Evolutionary conservation across 2,329 filamentous ascomycete species (phyloP).

Genomic region (Monilinia laxa): DNA sequence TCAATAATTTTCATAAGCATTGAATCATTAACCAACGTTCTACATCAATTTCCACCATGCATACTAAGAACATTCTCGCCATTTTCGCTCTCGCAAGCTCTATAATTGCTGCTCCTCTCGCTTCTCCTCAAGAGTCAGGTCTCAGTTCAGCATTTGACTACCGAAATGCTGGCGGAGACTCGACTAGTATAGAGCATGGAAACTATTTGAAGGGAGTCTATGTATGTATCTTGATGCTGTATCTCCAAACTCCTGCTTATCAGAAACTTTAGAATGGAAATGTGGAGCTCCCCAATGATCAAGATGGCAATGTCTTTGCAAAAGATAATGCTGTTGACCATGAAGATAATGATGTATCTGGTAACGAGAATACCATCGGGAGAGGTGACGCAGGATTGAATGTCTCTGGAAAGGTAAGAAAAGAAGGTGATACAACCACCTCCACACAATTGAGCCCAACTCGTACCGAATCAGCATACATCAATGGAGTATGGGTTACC

Average conservation of each 20-base stretch:
- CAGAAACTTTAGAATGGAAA: too few species aligned
- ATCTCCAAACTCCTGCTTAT: too few species aligned
- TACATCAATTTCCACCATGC: not conserved
- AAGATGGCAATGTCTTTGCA: not conserved
- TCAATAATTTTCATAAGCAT: not conserved
- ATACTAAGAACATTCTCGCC: not conserved
- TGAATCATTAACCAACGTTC: not conserved
- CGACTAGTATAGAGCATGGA: not conserved
- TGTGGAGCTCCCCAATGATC: not conserved
- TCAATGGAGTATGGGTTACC: constrained; percentile 9
- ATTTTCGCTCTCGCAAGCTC: not conserved
- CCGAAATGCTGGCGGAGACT: too few species aligned
- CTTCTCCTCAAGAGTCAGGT: not conserved
- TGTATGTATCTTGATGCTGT: too few species aligned
- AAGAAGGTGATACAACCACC: not conserved
- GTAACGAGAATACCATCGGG: not conserved
- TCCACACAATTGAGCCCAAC: too few species aligned
- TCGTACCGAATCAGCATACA: not conserved
- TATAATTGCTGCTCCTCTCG: constrained; percentile 7
- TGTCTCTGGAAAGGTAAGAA: constrained; percentile 9
- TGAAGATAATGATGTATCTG: too few species aligned
- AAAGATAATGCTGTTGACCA: not conserved
- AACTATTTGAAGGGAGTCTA: not conserved
- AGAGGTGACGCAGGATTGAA: not conserved
- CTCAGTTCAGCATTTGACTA: not conserved